Percentiles rank a stretch among this genome's conserved stretches.
Evolutionary conservation across 768 basidiomycete species (phyloP).

Genomic region (Filobasidium wieringae): DNA sequence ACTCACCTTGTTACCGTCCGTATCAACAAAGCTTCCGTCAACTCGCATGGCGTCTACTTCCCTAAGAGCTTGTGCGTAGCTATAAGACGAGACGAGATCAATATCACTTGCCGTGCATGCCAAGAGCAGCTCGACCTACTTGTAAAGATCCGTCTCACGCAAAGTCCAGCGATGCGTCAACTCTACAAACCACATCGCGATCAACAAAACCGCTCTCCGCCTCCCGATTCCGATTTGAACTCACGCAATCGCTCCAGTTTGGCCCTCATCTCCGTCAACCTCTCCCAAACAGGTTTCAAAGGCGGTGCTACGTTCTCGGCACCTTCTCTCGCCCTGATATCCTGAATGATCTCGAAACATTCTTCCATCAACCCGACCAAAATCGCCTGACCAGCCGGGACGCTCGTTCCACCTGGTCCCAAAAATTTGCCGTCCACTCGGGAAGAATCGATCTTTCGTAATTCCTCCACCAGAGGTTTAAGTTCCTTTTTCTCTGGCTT

Average conservation of each 20-base stretch:
- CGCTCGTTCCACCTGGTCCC: conserved; percentile 66
- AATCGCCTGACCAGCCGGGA: conserved; percentile 82
- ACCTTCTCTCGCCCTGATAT: conserved; percentile 77
- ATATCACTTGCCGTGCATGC: not conserved
- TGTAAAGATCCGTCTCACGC: conserved; percentile 52
- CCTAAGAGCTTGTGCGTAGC: conserved; percentile 81
- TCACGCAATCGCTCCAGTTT: conserved; percentile 68
- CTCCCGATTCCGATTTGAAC: too few relatives aligned
- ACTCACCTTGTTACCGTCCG: conserved; percentile 61
- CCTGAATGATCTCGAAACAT: conserved; percentile 88
- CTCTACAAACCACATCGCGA: conserved; percentile 39
- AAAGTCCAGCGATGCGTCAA: conserved; percentile 95
- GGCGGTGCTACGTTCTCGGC: conserved; percentile 69
- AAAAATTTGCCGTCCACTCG: conserved; percentile 94
- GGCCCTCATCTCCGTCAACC: conserved; percentile 67
- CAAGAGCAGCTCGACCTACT: conserved; percentile 25
- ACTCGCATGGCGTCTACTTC: conserved; percentile 96
- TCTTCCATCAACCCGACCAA: conserved; percentile 88
- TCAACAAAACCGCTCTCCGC: too few relatives aligned
- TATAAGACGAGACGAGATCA: conserved; percentile 45
- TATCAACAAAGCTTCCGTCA: conserved; percentile 92
- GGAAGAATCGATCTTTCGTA: conserved; percentile 72
- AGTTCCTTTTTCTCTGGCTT: conserved; percentile 74
- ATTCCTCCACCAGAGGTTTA: conserved; percentile 79
- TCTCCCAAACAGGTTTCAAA: conserved; percentile 84